Evolutionary conservation across 2,329 filamentous ascomycete species (phyloP).

Genomic region (Chaetomium globosum): DNA sequence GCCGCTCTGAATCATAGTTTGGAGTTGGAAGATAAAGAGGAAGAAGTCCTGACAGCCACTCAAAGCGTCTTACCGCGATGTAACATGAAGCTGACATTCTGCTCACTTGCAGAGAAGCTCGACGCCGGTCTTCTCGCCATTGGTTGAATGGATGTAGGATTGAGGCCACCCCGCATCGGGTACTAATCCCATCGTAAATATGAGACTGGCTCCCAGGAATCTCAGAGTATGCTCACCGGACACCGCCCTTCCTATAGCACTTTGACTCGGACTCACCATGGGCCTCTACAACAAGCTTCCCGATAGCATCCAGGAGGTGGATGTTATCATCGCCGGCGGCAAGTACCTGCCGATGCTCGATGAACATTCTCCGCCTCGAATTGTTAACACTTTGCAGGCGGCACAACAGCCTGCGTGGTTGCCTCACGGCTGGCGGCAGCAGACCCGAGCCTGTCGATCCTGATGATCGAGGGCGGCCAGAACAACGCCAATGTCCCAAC

Average conservation of each 20-base stretch:
- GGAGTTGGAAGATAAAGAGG: no score
- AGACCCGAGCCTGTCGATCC: slow-evolving; percentile 51
- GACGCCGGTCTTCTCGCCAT: no score
- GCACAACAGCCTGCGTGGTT: slow-evolving; percentile 53
- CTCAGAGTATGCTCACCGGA: background rate
- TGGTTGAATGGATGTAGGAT: no score
- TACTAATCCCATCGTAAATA: no score
- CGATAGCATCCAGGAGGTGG: slow-evolving; percentile 30
- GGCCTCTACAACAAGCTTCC: slow-evolving; percentile 27
- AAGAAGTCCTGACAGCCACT: no score
- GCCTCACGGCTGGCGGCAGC: slow-evolving; percentile 55
- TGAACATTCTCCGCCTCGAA: background rate
- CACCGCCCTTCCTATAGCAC: background rate
- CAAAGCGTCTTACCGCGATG: no score
- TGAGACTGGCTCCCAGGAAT: no score
- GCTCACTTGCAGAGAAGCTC: no score
- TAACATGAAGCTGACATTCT: no score
- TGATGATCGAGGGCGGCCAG: slow-evolving; percentile 58
- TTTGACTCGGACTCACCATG: slow-evolving; percentile 9
- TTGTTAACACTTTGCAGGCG: slow-evolving; percentile 39
- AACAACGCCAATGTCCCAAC: slow-evolving; percentile 54
- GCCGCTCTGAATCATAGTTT: no score
- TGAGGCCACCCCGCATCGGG: no score
- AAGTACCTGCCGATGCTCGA: background rate
- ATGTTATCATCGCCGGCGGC: slow-evolving; percentile 47